Conservation (phyloP, 1,284 basidiomycete genomes). For the Irpex rosettiformis region DNA sequence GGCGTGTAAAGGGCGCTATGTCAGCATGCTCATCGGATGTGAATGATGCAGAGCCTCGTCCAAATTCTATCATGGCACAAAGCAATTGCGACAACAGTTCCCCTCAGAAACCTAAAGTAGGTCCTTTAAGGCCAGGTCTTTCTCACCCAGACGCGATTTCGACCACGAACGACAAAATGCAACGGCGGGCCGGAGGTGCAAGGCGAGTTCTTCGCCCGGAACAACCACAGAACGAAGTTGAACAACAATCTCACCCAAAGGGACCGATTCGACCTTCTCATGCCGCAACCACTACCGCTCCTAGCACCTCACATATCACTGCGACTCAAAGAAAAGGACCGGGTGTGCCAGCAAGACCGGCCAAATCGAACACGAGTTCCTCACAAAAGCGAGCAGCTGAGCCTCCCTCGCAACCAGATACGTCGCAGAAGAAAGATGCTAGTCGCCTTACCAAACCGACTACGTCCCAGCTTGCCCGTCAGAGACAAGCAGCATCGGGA, state of each 20-base stretch:
- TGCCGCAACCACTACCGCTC: background rate
- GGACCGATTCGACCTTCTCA: background rate
- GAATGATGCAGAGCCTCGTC: background rate
- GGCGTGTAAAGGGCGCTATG: no score
- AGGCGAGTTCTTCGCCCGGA: constrained; percentile 32
- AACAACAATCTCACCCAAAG: background rate
- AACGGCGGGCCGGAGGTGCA: constrained; percentile 25
- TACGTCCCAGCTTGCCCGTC: constrained; percentile 20
- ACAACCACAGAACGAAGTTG: background rate
- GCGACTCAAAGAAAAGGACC: no score
- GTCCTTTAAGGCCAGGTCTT: constrained; percentile 1
- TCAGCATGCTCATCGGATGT: no score
- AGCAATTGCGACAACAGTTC: background rate
- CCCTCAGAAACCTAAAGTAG: background rate
- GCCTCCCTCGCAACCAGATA: background rate
- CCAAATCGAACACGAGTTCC: background rate
- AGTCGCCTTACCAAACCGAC: constrained; percentile 20
- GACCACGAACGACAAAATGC: background rate
- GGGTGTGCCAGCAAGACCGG: no score
- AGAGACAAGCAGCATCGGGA: constrained; percentile 11
- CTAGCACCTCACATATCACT: no score
- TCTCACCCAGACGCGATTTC: background rate
- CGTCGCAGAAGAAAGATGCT: background rate
- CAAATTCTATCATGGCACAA: background rate
- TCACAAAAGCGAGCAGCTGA: background rate